Conservation (phyloP, 331 rosid genomes). For the Acacia concinna region DNA sequence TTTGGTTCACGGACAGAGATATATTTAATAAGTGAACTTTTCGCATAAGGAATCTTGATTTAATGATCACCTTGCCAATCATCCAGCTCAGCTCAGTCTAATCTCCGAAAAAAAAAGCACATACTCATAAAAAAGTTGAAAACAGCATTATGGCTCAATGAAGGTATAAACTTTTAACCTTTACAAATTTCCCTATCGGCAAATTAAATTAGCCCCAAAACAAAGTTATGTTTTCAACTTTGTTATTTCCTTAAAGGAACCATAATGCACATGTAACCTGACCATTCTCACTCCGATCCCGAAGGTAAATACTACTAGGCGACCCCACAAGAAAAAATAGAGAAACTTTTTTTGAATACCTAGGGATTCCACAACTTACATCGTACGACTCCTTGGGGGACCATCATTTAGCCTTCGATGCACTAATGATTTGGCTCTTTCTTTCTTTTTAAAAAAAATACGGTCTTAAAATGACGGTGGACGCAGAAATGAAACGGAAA, state of each 20-base stretch:
- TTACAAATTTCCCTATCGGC: conserved; percentile 22
- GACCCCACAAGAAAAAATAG: conserved; percentile 36
- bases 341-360: conserved; percentile 29
- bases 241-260: not conserved
- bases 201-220: conserved; percentile 31
- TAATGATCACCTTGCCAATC: conserved; percentile 11
- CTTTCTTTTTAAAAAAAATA: not conserved
- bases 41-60: conserved; percentile 3
- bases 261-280: conserved; percentile 25
- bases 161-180: conserved; percentile 29
- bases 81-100: conserved; percentile 22
- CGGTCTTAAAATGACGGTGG: conserved; percentile 4
- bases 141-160: not conserved
- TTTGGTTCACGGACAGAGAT: not conserved
- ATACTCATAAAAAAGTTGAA: conserved; percentile 23
- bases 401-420: conserved; percentile 36
- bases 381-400: conserved; percentile 38
- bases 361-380: conserved; percentile 45
- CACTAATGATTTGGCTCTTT: conserved; percentile 35
- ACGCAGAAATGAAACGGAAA: not conserved
- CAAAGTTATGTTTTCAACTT: not conserved
- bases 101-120: conserved; percentile 10
- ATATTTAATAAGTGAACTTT: not conserved
- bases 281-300: conserved; percentile 35
- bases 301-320: conserved; percentile 20